These are phyloP conservation scores for Venustampulla echinocandica DNA, from an alignment of 495 filamentous ascomycete genomes.

Conservation along the genomic window DNA sequence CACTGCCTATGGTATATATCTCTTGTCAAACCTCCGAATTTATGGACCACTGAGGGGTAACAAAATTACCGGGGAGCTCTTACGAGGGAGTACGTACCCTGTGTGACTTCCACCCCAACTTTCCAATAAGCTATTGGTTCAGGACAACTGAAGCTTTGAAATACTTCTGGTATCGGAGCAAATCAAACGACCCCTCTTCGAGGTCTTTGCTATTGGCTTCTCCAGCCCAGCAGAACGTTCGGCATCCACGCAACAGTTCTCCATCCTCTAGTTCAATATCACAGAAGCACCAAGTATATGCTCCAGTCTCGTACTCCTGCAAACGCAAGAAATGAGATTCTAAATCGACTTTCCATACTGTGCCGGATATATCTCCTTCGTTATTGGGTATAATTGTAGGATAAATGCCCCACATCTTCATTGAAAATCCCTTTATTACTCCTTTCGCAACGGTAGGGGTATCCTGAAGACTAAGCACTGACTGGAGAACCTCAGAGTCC, in stretches of 20 bases:
- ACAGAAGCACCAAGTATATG: constrained; percentile 5
- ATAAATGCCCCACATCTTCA: constrained; percentile 9
- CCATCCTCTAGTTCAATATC: constrained; percentile 5
- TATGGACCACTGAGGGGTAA: no score
- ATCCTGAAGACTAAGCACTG: constrained; percentile 3
- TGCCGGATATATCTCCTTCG: not conserved
- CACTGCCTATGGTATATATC: no score
- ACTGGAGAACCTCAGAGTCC: constrained; percentile 7
- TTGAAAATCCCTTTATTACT: constrained; percentile 5
- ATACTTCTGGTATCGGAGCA: constrained; percentile 6
- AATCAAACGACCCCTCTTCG: constrained; percentile 1
- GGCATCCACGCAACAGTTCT: constrained; percentile 1
- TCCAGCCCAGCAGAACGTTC: constrained; percentile 9
- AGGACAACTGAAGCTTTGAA: constrained; percentile 7
- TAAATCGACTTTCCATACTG: constrained; percentile 2
- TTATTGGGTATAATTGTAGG: constrained; percentile 3
- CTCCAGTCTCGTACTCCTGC: constrained; percentile 3
- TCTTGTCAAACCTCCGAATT: no score
- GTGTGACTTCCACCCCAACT: no score
- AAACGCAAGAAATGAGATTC: constrained; percentile 1
- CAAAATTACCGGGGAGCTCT: no score
- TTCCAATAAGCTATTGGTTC: constrained; percentile 2
- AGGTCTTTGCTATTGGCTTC: constrained; percentile 2
- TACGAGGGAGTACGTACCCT: no score
- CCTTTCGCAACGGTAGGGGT: not conserved